A percentile compares a stretch with the other conserved stretches of the same genome.
These are phyloP conservation scores for Capsicum pubescens DNA, from an alignment of 257 asterid species.

Conservation along the genomic window DNA sequence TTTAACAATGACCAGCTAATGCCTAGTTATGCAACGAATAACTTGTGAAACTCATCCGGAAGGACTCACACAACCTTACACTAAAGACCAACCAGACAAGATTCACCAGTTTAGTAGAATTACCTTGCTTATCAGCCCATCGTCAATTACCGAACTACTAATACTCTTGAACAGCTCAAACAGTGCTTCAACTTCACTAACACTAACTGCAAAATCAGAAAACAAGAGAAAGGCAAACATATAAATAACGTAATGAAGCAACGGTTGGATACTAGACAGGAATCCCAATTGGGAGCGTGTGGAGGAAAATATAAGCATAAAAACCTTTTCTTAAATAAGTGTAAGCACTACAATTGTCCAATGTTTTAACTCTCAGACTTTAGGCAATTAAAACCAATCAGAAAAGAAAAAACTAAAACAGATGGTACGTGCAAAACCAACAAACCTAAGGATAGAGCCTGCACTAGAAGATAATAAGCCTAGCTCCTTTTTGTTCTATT, in stretches of 20 bases:
- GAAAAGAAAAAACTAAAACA: not conserved
- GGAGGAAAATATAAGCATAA: not conserved
- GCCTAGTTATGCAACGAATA: not conserved
- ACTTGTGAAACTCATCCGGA: not conserved
- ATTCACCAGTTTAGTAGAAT: not conserved
- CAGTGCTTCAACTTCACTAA: conserved; percentile 99
- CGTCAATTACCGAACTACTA: conserved; percentile 90
- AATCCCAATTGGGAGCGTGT: not conserved
- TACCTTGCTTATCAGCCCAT: conserved; percentile 96
- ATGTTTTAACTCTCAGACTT: not conserved
- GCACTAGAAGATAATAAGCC: not conserved
- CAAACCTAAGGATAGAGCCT: not conserved
- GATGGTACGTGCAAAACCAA: not conserved
- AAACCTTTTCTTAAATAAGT: not conserved
- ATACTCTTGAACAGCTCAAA: conserved; percentile 98
- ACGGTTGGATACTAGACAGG: not conserved
- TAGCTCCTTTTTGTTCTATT: not conserved
- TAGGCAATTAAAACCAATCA: not conserved
- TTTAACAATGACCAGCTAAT: not conserved
- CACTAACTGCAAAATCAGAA: conserved; percentile 76
- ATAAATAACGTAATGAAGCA: not conserved
- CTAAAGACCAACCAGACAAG: not conserved
- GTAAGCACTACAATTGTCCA: not conserved
- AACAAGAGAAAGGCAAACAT: not conserved
- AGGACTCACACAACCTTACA: not conserved